Base-by-base conservation (phyloP, 768 basidiomycete genomes). In the Pleurotus eryngii region DNA sequence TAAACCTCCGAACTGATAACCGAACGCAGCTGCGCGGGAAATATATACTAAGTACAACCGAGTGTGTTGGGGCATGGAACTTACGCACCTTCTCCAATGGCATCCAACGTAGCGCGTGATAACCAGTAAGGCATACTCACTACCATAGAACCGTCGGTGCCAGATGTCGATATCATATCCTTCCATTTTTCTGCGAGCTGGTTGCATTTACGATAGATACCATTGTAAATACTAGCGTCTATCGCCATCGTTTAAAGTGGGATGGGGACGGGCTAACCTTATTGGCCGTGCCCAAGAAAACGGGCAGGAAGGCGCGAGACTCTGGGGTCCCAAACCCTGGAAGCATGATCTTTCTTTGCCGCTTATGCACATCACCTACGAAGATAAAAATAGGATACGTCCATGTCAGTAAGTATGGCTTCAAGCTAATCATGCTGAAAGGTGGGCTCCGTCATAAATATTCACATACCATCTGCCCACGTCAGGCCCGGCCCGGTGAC, bases 1-100 rank as follows among this genome's bases (percentile, higher is more conserved):
- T n/a, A 84, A 62, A 0, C 78, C 79, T 20, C 81, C 82, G 56
- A 85, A 82, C 15, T 81, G 76, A 64, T 82, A 82, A 61, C 82
- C 82, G 67, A 80, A 80, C 1, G 79, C 79, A 53, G 79, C 79
- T 80, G 57, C 15, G 38, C 46, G 39, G 51, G 26, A 56, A 47
- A n/a, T 30, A 57, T 46, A 37, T 35, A 46, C 30, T 12, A 27
- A 30, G n/a, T n/a, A 50, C 22, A 14, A 14, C 11, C 7, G 40
- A 6, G 9, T 18, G 18, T 11, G 17, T 54, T 3, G 59, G 57
- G 20, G 30, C 17, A 22, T 39, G 45, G 11, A 18, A 42, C 17
- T n/a, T 15, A 46, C 20, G 20, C 55, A 78, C 80, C 80, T 76
- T 79, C 77, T 30, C 80, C 80, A 49, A 81, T 75, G 14, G 76